phyloP scores from a whole-genome alignment of 2,329 filamentous ascomycete species.

The Daldinia sp. region DNA sequence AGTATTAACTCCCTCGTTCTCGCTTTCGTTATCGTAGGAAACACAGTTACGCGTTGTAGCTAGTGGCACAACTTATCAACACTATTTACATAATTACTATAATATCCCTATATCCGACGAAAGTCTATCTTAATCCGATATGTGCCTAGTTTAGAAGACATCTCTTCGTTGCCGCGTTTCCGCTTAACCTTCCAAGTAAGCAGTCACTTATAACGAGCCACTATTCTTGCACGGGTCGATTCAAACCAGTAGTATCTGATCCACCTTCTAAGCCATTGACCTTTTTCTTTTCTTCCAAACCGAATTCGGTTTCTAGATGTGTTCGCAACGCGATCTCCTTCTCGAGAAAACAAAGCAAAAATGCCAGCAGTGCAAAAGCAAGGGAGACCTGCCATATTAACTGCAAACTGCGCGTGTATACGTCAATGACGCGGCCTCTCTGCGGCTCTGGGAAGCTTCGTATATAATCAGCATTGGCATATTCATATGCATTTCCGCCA shows the following conservation, averaged over 20 bases:
- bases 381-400: slow-evolving; percentile 14
- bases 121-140: not conserved
- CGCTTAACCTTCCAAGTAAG: not conserved
- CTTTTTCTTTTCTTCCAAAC: slow-evolving; percentile 10
- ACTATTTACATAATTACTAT: not conserved
- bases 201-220: not conserved
- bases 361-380: slow-evolving; percentile 7
- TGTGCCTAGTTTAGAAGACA: not conserved
- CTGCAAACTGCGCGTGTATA: slow-evolving; percentile 10
- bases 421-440: slow-evolving; percentile 12
- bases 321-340: slow-evolving; percentile 14
- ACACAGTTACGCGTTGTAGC: not conserved
- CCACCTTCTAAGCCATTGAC: not conserved
- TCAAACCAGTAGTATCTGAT: not conserved
- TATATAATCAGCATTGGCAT: slow-evolving; percentile 7
- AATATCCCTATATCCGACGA: not conserved
- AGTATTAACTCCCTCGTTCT: slow-evolving; percentile 4
- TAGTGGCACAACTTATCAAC: not conserved
- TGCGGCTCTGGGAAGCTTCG: not conserved
- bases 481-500: slow-evolving; percentile 19
- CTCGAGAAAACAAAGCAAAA: slow-evolving; percentile 15
- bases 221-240: not conserved
- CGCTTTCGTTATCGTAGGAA: not conserved
- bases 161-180: not conserved
- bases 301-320: slow-evolving; percentile 25